Evolutionary conservation across 768 basidiomycete species (phyloP), one percentile per base, ranked within the genome.

Genomic region (Bullera alba): DNA sequence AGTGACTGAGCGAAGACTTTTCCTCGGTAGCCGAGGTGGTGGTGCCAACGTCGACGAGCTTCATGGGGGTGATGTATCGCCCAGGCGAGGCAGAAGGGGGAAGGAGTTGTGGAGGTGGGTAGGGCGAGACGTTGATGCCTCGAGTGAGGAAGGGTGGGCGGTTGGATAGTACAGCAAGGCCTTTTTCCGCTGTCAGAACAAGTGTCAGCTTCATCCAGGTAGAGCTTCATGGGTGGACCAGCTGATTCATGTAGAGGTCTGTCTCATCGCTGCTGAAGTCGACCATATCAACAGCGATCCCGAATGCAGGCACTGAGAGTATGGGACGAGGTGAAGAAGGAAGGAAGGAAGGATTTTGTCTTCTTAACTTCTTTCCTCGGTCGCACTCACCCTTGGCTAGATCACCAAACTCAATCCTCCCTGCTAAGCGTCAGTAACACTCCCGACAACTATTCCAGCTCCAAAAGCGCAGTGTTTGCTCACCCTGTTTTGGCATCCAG

Each of bases 401-500:
- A 6, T 42, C 41, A 8, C 27, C 29, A 35, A 62, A 62, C 25
- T 58, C 53, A 23, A 65, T 43, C 14, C 54, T 61, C 21, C 63
- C 63, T 64, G 21, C 12, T n/a, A 2, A 23, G 36, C 32, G 38
- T 39, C 27, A 28, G 16, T 22, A 32, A 4, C 45, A 16, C 17
- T 16, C 21, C 45, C 15, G 45, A 10, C 7, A 30, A 46, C 38
- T 34, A 17, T n/a, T 28, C 30, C 19, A 36, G 23, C 12, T 22
- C 19, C 17, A 35, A 29, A 32, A n/a, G n/a, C n/a, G n/a, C n/a
- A n/a, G n/a, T n/a, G n/a, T n/a, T n/a, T 8, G 43, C 60, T 49
- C 22, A 60, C 63, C 64, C 4, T 45, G 23, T 34, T 49, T 55
- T 5, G 50, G 46, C 64, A 66, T 66, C 64, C 64, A 66, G 30